Evolutionary conservation across 192 early-diverging fungal species (phyloP), one percentile per base, ranked within the genome.

Genomic region (Spizellomyces punctatus): DNA sequence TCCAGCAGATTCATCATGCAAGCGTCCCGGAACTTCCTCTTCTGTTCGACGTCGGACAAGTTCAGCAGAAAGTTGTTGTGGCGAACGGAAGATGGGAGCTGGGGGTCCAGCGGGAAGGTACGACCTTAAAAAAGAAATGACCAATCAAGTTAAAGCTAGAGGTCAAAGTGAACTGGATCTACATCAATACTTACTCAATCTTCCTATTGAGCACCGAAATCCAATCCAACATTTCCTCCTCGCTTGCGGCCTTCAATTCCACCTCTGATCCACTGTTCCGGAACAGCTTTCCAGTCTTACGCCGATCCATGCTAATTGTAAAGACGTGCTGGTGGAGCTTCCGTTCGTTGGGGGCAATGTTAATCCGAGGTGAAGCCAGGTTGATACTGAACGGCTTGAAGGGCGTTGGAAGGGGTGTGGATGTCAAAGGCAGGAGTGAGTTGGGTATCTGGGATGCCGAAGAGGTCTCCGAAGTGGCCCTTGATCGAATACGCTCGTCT

Each of bases 151-250:
- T 56, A 7, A 56, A 61, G 36, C 9, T 41, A 9, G 59, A 61
- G 36, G 6, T 0, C 36, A 41, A 61, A 14, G 16, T 3, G 10
- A 41, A 5, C 14, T 61, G 36, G 17, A 61, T 10, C 59, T 0
- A 0, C 36, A 42, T 5, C 21, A 61, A 17, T 16, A 68, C 63
- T 12, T 64, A 64, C 63, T 64, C 46, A 16, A 27, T 27, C 63
- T 64, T 64, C 16, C 46, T n/a, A n/a, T 47, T 41, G 14, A 64
- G 16, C 16, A 27, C 63, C 63, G 63, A 16, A 42, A 64, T n/a
- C 63, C 63, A 64, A 16, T 64, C 63, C 16, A 64, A 47, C 63
- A 64, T 42, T 6, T 64, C 63, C 10, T 16, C 43, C 46, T 64
- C 63, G 63, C 42, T 47, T 4, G 43, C 27, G 14, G 63, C 63